phyloP scores from a whole-genome alignment of 352 stramenopile species.

The Globisporangium takayamanum region DNA sequence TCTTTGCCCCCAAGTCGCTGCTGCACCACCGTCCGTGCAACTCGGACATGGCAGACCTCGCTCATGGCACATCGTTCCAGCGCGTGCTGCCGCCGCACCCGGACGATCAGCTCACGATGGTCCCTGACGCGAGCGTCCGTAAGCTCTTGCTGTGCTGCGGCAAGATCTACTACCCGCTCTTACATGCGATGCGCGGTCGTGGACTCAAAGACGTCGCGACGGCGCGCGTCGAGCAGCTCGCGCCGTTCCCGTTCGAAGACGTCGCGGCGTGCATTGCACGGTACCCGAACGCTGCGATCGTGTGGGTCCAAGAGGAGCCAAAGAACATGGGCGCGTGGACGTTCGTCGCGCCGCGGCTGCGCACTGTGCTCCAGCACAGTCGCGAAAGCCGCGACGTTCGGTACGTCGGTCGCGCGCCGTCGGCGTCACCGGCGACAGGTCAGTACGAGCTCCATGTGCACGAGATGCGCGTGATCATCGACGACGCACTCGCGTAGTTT shows the following conservation, averaged over 20 bases:
- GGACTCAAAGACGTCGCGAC: conserved; percentile 61
- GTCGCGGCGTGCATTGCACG: conserved; percentile 84
- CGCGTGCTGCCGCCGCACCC: conserved; percentile 69
- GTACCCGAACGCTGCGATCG: conserved; percentile 94
- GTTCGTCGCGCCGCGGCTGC: conserved; percentile 90
- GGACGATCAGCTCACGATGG: conserved; percentile 60
- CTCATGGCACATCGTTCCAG: conserved; percentile 46
- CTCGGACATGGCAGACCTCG: conserved; percentile 67
- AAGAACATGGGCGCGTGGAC: conserved; percentile 98
- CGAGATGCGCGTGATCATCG: conserved; percentile 92
- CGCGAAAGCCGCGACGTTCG: conserved; percentile 43
- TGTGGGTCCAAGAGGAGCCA: conserved; percentile 97
- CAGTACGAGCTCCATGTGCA: conserved; percentile 92
- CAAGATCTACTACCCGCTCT: conserved; percentile 81
- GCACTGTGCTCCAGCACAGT: conserved; percentile 90
- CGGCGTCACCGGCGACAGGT: conserved; percentile 94
- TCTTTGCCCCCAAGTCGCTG: conserved; percentile 81
- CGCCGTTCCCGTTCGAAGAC: conserved; percentile 97
- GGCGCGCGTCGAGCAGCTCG: conserved; percentile 78
- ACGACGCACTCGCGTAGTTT: conserved; percentile 59
- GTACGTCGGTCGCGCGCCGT: conserved; percentile 94
- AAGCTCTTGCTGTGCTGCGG: conserved; percentile 77
- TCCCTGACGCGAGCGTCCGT: conserved; percentile 57
- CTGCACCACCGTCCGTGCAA: conserved; percentile 78
- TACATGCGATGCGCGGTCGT: conserved; percentile 51